These are phyloP conservation scores for Trichoderma polysporum DNA, from an alignment of 2,329 filamentous ascomycete genomes.

Conservation along the genomic window DNA sequence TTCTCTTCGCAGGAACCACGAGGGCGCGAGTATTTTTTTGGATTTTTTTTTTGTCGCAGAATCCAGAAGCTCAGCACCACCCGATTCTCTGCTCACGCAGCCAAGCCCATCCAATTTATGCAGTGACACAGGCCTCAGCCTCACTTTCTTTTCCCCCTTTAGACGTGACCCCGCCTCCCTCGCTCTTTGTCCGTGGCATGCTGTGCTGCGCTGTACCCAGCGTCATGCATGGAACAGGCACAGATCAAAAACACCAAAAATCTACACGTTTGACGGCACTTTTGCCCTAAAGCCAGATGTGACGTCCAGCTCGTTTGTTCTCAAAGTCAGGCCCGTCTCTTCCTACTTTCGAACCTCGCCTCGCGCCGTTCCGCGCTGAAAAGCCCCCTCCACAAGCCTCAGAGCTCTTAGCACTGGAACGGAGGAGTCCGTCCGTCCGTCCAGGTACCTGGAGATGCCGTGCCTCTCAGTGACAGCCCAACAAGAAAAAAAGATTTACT, in stretches of 20 bases:
- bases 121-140: conserved; percentile 14
- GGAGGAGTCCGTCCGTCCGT: background rate
- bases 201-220: background rate
- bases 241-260: background rate
- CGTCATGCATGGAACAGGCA: background rate
- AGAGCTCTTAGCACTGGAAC: background rate
- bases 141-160: background rate
- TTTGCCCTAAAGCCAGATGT: no score
- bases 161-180: background rate
- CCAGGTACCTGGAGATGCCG: background rate
- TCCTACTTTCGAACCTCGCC: background rate
- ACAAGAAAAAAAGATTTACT: background rate
- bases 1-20: conserved; percentile 18
- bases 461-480: no score
- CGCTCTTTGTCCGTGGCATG: background rate
- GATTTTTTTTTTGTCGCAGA: background rate
- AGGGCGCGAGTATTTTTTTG: conserved; percentile 13
- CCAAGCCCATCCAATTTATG: background rate
- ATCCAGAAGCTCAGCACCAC: background rate
- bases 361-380: conserved; percentile 18
- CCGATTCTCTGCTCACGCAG: background rate
- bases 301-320: background rate
- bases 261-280: background rate
- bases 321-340: background rate
- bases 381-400: background rate